Base-by-base conservation (phyloP, 371 early-diverging fungal genomes). In the Fennellomyces sp. region DNA sequence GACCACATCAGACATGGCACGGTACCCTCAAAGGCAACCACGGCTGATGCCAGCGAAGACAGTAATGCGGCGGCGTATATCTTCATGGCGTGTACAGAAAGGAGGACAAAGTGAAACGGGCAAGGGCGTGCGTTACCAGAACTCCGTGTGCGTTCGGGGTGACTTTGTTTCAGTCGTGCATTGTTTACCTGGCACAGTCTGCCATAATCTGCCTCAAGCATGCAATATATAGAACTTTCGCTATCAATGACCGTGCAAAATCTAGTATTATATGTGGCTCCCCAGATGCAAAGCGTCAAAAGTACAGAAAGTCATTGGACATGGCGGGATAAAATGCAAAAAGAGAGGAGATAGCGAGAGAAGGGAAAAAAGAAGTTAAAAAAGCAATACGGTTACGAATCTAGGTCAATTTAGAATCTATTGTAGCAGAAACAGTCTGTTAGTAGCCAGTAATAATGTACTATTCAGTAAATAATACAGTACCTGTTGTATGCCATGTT, bases 401-500 rank as follows among this genome's bases (percentile, higher is more conserved):
- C n/a, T n/a, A n/a, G n/a, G n/a, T n/a, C n/a, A n/a, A n/a, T n/a
- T n/a, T n/a, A n/a, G n/a, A n/a, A n/a, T n/a, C n/a, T n/a, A n/a
- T n/a, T n/a, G n/a, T n/a, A n/a, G n/a, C n/a, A n/a, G n/a, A n/a
- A n/a, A n/a, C n/a, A n/a, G n/a, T n/a, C n/a, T n/a, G n/a, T n/a
- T n/a, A n/a, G n/a, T n/a, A n/a, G n/a, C n/a, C n/a, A n/a, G n/a
- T n/a, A n/a, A n/a, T n/a, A n/a, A n/a, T n/a, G n/a, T n/a, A n/a
- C n/a, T n/a, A n/a, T n/a, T n/a, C n/a, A 39, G 5, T n/a, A 39
- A 39, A 11, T 13, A 27, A 23, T 28, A 15, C 50, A 19, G 28
- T 48, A 57, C 58, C 58, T 57, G 75, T 83, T 81, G 81, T 85
- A 87, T 63, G 87, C 79, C 89, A 89, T 90, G 75, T 72, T 76